Evolutionary conservation across 805 yeast species (phyloP).

Genomic region (Yarrowia deformans): DNA sequence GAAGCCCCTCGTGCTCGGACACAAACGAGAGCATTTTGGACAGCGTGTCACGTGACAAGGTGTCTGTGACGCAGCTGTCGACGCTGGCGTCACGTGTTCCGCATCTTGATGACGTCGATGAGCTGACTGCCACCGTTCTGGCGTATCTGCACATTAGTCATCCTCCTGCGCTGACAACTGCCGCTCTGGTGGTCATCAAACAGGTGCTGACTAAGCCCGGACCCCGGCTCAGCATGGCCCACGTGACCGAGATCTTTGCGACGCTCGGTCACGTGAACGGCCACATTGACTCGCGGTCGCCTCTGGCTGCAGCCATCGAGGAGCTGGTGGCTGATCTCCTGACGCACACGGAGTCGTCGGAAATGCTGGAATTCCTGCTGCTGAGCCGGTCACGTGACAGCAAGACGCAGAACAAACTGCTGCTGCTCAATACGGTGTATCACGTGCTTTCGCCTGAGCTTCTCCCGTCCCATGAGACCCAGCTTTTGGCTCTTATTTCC

Average conservation of each 20-base stretch:
- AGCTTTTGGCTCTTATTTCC: background rate
- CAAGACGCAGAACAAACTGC: constrained; percentile 13
- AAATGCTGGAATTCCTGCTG: constrained; percentile 21
- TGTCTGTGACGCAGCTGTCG: constrained; percentile 17
- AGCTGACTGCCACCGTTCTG: constrained; percentile 6
- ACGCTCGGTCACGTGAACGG: constrained; percentile 13
- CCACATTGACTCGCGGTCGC: constrained; percentile 12
- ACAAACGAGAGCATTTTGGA: constrained; percentile 3
- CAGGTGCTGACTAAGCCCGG: constrained; percentile 5
- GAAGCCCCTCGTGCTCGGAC: constrained; percentile 7
- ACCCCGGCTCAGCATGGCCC: background rate
- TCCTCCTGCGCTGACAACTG: constrained; percentile 2
- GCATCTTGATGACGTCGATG: background rate
- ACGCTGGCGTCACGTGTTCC: constrained; percentile 14
- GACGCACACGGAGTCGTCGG: constrained; percentile 4
- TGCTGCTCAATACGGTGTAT: constrained; percentile 14
- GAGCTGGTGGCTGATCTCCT: constrained; percentile 18
- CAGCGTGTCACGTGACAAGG: constrained; percentile 3
- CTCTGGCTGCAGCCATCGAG: constrained; percentile 24
- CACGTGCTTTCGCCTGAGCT: background rate
- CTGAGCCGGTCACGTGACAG: constrained; percentile 5
- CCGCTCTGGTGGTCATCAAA: constrained; percentile 12
- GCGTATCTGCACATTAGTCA: constrained; percentile 3
- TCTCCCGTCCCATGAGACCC: background rate
- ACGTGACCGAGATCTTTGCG: constrained; percentile 13